A percentile compares a stretch with the other conserved stretches of the same genome.
These are phyloP conservation scores for Cutaneotrichosporon dermatis DNA, from an alignment of 1,284 basidiomycete genomes.

Conservation along the genomic window DNA sequence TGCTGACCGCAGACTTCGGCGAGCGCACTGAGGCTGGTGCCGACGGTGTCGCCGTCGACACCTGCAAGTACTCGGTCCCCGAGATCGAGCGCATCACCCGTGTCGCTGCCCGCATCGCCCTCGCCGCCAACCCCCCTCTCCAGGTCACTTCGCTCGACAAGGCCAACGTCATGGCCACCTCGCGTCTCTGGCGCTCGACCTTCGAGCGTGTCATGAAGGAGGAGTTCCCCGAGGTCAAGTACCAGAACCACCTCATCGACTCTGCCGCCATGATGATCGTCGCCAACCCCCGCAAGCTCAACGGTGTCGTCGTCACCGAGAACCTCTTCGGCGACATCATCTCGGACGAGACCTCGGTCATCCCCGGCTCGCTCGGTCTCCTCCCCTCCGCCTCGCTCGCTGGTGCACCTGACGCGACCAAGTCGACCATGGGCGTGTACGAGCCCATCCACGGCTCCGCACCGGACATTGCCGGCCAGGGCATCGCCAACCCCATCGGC, in stretches of 20 bases:
- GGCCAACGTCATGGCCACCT: constrained; percentile 95
- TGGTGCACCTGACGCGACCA: constrained; percentile 71
- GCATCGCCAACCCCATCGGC: constrained; percentile 85
- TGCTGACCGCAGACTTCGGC: constrained; percentile 70
- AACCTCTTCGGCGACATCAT: constrained; percentile 96
- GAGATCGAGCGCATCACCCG: constrained; percentile 95
- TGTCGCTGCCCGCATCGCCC: constrained; percentile 88
- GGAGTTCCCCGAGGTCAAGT: constrained; percentile 78
- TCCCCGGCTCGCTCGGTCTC: constrained; percentile 93
- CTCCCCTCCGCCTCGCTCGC: constrained; percentile 85
- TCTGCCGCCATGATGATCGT: constrained; percentile 97
- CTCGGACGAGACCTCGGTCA: constrained; percentile 93
- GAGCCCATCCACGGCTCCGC: constrained; percentile 79
- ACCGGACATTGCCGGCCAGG: constrained; percentile 79
- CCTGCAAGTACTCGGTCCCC: constrained; percentile 82
- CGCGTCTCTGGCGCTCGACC: constrained; percentile 87
- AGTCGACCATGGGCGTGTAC: constrained; percentile 77
- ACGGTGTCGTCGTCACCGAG: constrained; percentile 91
- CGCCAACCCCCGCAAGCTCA: constrained; percentile 84
- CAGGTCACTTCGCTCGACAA: constrained; percentile 95
- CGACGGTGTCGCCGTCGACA: constrained; percentile 74
- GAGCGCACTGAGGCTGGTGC: constrained; percentile 76
- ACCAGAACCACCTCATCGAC: constrained; percentile 92
- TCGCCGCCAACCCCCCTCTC: constrained; percentile 76
- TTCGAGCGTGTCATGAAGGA: constrained; percentile 74